A percentile compares a stretch with the other conserved stretches of the same genome.
These are phyloP conservation scores for Aciculosporium take DNA, from an alignment of 2,329 filamentous ascomycete genomes.

Conservation along the genomic window DNA sequence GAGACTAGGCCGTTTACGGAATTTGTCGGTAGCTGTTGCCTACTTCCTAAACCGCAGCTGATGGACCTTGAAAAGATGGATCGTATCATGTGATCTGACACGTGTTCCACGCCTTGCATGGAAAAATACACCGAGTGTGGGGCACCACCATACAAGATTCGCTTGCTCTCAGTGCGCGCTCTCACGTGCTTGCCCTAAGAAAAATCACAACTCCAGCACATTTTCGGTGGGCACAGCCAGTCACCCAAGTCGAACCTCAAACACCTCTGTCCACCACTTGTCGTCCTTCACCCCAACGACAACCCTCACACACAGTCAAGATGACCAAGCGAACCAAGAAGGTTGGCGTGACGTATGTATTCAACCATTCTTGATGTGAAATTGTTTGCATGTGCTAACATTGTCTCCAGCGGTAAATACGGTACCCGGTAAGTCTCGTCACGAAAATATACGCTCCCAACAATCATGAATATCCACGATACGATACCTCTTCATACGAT, in stretches of 20 bases:
- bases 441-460: neutral
- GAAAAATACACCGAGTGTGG: neutral
- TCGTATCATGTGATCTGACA: neutral
- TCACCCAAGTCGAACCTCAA: slow-evolving; percentile 18
- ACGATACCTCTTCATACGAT: neutral
- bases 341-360: slow-evolving; percentile 73
- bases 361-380: slow-evolving; percentile 3
- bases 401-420: slow-evolving; percentile 56
- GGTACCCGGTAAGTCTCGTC: slow-evolving; percentile 65
- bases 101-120: neutral
- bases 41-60: neutral
- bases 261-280: slow-evolving; percentile 17
- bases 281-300: slow-evolving; percentile 20
- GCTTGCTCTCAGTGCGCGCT: slow-evolving; percentile 14
- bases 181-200: slow-evolving; percentile 30
- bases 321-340: slow-evolving; percentile 95
- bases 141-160: slow-evolving; percentile 6
- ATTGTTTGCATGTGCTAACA: slow-evolving; percentile 15
- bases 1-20: neutral
- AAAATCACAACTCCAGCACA: slow-evolving; percentile 25
- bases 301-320: slow-evolving; percentile 39
- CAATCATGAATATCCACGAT: neutral
- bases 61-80: neutral
- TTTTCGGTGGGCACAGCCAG: slow-evolving; percentile 19
- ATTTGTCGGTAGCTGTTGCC: neutral